Percentiles rank a stretch among this genome's conserved stretches.
Evolutionary conservation across 345 rosid genomes (phyloP).

Genomic region (Eucalyptus erythrocorys): DNA sequence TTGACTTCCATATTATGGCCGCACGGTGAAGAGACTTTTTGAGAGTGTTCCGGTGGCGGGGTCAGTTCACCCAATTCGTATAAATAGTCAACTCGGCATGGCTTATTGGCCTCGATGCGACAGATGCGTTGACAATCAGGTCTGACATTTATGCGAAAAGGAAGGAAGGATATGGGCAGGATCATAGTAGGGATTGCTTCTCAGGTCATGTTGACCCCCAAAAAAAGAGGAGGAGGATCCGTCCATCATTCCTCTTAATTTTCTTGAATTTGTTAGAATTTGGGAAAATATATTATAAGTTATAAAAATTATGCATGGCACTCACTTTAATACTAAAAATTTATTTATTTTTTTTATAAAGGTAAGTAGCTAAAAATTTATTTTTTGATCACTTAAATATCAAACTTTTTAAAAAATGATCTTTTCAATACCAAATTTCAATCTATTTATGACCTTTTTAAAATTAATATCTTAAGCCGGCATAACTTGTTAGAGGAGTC

Average conservation of each 20-base stretch:
- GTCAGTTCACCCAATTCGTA: accelerated
- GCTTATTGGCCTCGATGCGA: neutral
- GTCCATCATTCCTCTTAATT: neutral
- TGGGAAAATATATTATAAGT: neutral
- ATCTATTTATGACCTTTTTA: no score
- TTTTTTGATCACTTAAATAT: neutral
- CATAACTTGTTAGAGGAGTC: no score
- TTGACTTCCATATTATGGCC: neutral
- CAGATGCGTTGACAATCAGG: neutral
- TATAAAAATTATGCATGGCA: no score
- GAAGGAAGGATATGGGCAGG: neutral
- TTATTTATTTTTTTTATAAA: no score
- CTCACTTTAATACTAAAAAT: neutral
- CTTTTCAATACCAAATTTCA: no score
- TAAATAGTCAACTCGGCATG: neutral
- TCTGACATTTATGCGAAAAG: neutral
- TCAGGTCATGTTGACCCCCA: neutral
- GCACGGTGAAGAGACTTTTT: neutral
- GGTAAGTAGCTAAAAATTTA: no score
- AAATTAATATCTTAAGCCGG: neutral
- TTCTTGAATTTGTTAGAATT: neutral
- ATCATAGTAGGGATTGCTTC: neutral
- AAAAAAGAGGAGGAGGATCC: neutral
- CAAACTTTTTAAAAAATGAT: no score
- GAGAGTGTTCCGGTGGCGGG: neutral